phyloP scores from a whole-genome alignment of 1,139 yeast genomes.

The Geotrichum histeridarum region DNA sequence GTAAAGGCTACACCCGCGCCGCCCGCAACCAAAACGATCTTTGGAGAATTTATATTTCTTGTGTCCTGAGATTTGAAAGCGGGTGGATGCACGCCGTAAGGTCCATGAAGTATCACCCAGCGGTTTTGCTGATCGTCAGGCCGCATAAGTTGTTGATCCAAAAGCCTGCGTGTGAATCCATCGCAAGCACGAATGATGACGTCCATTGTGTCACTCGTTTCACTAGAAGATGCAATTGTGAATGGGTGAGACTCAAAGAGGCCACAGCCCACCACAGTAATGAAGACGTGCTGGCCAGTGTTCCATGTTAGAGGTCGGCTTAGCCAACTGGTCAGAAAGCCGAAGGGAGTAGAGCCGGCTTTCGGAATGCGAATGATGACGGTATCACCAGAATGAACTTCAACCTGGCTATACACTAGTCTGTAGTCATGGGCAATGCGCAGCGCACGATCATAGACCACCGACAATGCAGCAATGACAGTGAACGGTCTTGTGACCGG shows the following conservation, averaged over 20 bases:
- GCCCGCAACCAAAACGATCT: slow-evolving; percentile 29
- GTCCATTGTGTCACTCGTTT: slow-evolving; percentile 23
- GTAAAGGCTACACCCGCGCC: slow-evolving; percentile 35
- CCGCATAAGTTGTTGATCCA: slow-evolving; percentile 16
- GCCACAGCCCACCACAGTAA: slow-evolving; percentile 27
- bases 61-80: not conserved
- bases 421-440: slow-evolving; percentile 26
- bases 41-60: not conserved
- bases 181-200: slow-evolving; percentile 29
- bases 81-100: slow-evolving; percentile 26
- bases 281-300: slow-evolving; percentile 30
- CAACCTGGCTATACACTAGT: slow-evolving; percentile 22
- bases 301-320: slow-evolving; percentile 25
- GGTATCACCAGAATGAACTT: slow-evolving; percentile 27
- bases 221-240: slow-evolving; percentile 29
- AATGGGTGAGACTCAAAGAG: slow-evolving; percentile 28
- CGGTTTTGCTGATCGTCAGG: slow-evolving; percentile 4
- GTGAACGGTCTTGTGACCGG: slow-evolving; percentile 29
- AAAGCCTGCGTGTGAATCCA: slow-evolving; percentile 28
- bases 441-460: slow-evolving; percentile 27
- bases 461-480: slow-evolving; percentile 24
- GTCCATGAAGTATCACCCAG: slow-evolving; percentile 31
- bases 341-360: slow-evolving; percentile 1
- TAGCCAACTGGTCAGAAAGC: not conserved
- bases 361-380: slow-evolving; percentile 26